These are phyloP conservation scores for Lathyrus sativus DNA, from an alignment of 306 rosid genomes.

Conservation along the genomic window DNA sequence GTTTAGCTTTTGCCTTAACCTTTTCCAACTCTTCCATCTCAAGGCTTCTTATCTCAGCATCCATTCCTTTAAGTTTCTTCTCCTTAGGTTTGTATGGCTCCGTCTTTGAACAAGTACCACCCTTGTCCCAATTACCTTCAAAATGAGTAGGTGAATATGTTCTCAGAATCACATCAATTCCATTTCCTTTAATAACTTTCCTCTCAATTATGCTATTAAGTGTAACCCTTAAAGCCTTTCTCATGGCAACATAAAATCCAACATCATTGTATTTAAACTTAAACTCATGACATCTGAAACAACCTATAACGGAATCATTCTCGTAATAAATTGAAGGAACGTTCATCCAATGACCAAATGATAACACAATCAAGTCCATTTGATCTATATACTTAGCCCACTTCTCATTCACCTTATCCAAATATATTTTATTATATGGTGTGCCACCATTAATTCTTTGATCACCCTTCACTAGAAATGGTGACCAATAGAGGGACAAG, in stretches of 20 bases:
- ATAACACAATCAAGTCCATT: conserved; percentile 54
- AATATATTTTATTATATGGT: conserved; percentile 46
- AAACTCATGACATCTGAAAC: conserved; percentile 49
- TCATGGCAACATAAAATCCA: conserved; percentile 58
- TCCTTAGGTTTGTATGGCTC: neutral
- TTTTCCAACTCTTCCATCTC: neutral
- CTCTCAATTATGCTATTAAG: conserved; percentile 25
- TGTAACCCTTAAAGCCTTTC: conserved; percentile 7
- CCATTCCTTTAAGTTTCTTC: neutral
- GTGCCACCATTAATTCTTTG: conserved; percentile 44
- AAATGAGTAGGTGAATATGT: neutral
- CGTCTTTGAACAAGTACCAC: neutral
- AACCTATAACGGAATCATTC: conserved; percentile 48
- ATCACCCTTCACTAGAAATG: conserved; percentile 66
- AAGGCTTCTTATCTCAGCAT: neutral
- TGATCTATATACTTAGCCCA: conserved; percentile 59
- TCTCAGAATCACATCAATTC: conserved; percentile 4
- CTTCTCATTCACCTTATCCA: conserved; percentile 54
- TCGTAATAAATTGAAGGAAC: conserved; percentile 69
- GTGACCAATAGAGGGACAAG: conserved; percentile 69
- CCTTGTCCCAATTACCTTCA: neutral
- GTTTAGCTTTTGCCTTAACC: neutral
- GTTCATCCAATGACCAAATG: conserved; percentile 66
- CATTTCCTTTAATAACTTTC: conserved; percentile 29
- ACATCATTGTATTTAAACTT: conserved; percentile 48